Base-by-base conservation (phyloP, 2,329 filamentous ascomycete species). In the Nigrospora osmanthi region DNA sequence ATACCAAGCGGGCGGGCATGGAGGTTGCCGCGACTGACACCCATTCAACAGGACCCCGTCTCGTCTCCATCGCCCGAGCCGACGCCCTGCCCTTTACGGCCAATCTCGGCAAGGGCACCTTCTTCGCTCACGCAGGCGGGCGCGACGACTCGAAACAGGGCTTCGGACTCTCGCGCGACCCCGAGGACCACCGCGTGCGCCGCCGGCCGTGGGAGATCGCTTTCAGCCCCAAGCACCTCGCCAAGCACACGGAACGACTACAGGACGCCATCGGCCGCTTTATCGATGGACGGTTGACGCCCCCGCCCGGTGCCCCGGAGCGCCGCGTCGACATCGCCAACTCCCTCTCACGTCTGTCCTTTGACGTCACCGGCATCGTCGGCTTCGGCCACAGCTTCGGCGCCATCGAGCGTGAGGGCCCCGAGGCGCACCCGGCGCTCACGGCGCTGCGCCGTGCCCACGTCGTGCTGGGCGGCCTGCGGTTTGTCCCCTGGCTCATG, bases 161-260 rank as follows among this genome's bases (percentile, higher is more conserved):
- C 35, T 48, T 48, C 39, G 37, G 42, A 4, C 36, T 40, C 30
- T 42, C 42, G 14, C 46, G 46, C n/a, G 34, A 38, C 15, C 42
- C 39, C 7, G 46, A 48, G 4, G 46, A 48, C 39, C 46, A 48
- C 38, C 36, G 41, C 15, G 10, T 37, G 13, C 28, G 46, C 14
- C 28, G 46, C 17, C 46, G 46, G 15, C 46, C 46, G 15, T 48
- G 46, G 46, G 46, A 48, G 39, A 33, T 38, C 16, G 46, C 38
- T 6, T 48, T 48, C 32, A 48, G 46, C 32, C 36, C 42, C 30
- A 40, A 32, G 34, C 28, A 28, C 15, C 31, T 48, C n/a, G 38
- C 33, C 4, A 45, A 34, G 35, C 41, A 42, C 15, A 40, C 38
- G 33, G 39, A 15, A 28, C 42, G 19, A 11, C 16, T 48, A 3